Evolutionary conservation across 305 asterid species (phyloP), one percentile per base, ranked within the genome.

Genomic region (Nicotiana rustica): DNA sequence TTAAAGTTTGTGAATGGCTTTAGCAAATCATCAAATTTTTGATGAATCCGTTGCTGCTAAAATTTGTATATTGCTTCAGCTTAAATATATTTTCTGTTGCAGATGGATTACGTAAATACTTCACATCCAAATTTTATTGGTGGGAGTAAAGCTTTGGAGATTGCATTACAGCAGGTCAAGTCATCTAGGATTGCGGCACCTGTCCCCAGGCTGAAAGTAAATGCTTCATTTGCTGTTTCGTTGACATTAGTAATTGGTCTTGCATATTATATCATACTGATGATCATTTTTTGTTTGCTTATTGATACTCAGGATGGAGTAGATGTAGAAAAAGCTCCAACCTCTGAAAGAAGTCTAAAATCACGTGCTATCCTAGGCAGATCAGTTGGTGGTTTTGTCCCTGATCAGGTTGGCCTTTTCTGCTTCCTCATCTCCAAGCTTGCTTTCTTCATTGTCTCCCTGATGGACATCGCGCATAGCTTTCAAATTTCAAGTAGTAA

Each of bases 41-140:
- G 29, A 29, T 29, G 80, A 7, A 55, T 8, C 17, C 52, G 29
- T 75, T 75, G 65, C 80, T 52, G 10, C 52, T 52, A 7, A 75
- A 29, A 38, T 52, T 52, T 75, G 29, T 52, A 52, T 14, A 49
- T 8, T 75, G 47, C 57, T 71, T 81, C 81, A 61, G 6, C 68
- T 38, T 62, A 76, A 19, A 44, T 61, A 31, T 55, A 80, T 33
- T 79, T 73, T 52, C 25, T 84, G 85, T 66, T 85, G 85, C 84
- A 95, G 99, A 93, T 95, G 97, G 99, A 95, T 86, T 95, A 90
- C 89, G 90, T 95, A 83, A 95, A 95, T 86, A 95, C 99, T 65
- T 95, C 99, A 73, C 95, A 95, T 88, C 92, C 97, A 82, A 90
- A 92, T 90, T 95, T 95, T 84, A 78, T 95, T 85, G 98, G 99